Evolutionary conservation across 2,329 filamentous ascomycete species (phyloP).

Genomic region (Talaromyces pinophilus): DNA sequence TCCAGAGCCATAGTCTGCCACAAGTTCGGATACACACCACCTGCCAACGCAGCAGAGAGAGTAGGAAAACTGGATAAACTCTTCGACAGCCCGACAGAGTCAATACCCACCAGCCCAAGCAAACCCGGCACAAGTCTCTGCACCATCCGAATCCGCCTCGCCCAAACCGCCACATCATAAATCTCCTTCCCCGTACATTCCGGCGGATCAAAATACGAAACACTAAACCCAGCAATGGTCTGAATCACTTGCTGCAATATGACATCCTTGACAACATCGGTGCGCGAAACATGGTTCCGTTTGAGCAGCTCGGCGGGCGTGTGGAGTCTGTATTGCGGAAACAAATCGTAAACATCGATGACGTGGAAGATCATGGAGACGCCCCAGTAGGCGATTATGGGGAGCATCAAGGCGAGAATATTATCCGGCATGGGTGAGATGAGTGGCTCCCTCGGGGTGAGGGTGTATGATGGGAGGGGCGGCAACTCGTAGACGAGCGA

Average conservation of each 20-base stretch:
- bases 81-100: conserved; percentile 72
- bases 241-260: conserved; percentile 90
- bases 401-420: conserved; percentile 72
- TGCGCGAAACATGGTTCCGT: conserved; percentile 81
- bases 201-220: conserved; percentile 71
- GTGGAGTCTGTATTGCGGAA: conserved; percentile 88
- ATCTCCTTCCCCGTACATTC: conserved; percentile 76
- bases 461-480: conserved; percentile 78
- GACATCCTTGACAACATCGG: conserved; percentile 86
- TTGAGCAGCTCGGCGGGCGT: conserved; percentile 88
- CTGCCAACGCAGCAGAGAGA: conserved; percentile 73
- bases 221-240: conserved; percentile 65
- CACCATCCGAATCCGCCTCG: conserved; percentile 73
- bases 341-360: conserved; percentile 81
- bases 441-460: conserved; percentile 69
- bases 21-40: conserved; percentile 76
- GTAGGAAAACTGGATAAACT: conserved; percentile 73
- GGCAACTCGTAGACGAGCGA: conserved; percentile 62
- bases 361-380: conserved; percentile 83
- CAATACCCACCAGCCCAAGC: conserved; percentile 71
- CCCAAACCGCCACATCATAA: conserved; percentile 89
- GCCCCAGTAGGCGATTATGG: conserved; percentile 84
- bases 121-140: conserved; percentile 75
- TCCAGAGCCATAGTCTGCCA: conserved; percentile 59
- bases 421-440: conserved; percentile 79